Base-by-base conservation (phyloP, 1,139 yeast species). In the Hemisphaericaspora lyxosophila region DNA sequence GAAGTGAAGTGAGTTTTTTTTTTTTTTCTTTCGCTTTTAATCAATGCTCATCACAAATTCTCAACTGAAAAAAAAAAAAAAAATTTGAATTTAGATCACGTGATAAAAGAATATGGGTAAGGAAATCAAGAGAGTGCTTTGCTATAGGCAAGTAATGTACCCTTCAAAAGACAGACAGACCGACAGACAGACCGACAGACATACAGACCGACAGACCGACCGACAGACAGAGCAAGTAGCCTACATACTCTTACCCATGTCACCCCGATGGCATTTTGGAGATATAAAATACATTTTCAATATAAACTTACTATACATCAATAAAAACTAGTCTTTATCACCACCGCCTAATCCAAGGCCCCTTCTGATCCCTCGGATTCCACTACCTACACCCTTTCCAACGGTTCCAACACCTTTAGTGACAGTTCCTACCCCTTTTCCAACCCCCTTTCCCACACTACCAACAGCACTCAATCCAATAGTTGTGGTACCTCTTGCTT, bases 321-420 rank as follows among this genome's bases (percentile, higher is more conserved):
- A n/a, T n/a, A 32, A 16, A 22, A 16, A 15, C 23, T 31, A 34
- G 19, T 34, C 32, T 15, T 16, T 28, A 6, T 26, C 34, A 3
- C 29, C 19, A 26, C 39, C 40, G 4, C 46, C 68, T 13, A 68
- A 46, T 36, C 60, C 64, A 38, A 69, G 59, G 13, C 73, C 73
- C 50, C 60, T 67, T 43, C 53, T 60, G 42, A 70, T 49, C 12
- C 68, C 73, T 45, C 56, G 62, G 45, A 70, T 49, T 18, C 69
- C 73, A 18, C 73, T 78, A 12, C 71, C 73, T 17, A 73, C 60
- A 14, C 75, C 78, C 49, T 71, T 73, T 25, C 75, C 77, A 20
- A 68, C 70, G 14, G 68, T 70, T 5, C 59, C 56, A 18, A 64
- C 69, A 22, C 72, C 74, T 25, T 62, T 59, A 5, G 43, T 42